Evolutionary conservation across 495 filamentous ascomycete species (phyloP).

Genomic region (Xylaria intraflava): DNA sequence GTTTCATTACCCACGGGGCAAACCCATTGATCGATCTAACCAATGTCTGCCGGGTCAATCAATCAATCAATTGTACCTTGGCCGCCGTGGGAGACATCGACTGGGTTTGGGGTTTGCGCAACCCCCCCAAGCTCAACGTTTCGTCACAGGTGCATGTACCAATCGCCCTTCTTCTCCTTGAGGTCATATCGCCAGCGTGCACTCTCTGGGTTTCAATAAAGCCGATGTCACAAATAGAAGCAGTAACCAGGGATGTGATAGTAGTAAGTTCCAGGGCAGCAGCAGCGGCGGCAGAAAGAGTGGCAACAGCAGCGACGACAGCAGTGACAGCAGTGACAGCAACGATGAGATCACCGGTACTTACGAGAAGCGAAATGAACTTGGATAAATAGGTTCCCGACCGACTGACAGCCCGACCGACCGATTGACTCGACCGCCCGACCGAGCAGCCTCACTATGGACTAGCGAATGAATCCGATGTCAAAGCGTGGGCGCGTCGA

Average conservation of each 20-base stretch:
- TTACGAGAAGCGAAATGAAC: neutral
- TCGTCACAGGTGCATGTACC: constrained; percentile 2
- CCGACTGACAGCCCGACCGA: neutral
- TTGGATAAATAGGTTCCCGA: neutral
- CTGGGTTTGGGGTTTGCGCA: constrained; percentile 9
- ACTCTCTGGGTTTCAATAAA: neutral
- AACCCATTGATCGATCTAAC: neutral
- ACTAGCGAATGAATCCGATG: neutral
- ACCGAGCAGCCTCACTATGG: neutral
- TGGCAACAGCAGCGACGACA: neutral
- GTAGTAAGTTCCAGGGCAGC: neutral
- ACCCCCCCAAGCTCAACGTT: constrained; percentile 2
- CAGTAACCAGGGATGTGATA: neutral
- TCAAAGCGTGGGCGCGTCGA: neutral
- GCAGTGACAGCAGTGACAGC: neutral
- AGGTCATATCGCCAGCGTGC: neutral
- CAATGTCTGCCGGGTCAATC: neutral
- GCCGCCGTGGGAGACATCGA: neutral
- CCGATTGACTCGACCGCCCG: neutral
- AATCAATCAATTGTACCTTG: constrained; percentile 2
- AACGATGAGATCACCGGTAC: neutral
- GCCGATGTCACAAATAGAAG: neutral
- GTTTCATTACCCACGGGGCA: constrained; percentile 8
- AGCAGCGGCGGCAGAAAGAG: neutral
- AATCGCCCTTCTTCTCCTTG: neutral